These are phyloP conservation scores for Spathaspora hagerdaliae DNA, from an alignment of 805 yeast species.

Conservation along the genomic window DNA sequence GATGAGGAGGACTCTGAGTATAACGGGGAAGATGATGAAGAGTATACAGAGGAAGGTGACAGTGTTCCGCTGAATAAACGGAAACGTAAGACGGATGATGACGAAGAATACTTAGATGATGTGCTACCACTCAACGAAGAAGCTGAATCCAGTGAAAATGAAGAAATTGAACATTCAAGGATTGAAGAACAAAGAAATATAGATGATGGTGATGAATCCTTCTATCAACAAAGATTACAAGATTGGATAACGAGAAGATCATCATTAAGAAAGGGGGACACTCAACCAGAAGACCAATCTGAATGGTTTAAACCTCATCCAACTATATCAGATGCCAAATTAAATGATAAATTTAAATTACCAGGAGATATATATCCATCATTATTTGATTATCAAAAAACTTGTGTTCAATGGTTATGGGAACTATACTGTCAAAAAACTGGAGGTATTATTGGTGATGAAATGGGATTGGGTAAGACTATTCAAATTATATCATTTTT, in stretches of 20 bases:
- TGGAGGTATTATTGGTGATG: slow-evolving; percentile 97
- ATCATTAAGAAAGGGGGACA: slow-evolving; percentile 26
- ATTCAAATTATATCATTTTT: slow-evolving; percentile 87
- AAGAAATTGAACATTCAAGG: slow-evolving; percentile 6
- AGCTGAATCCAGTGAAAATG: neutral
- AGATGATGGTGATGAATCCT: slow-evolving; percentile 80
- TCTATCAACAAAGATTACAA: slow-evolving; percentile 56
- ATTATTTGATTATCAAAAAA: slow-evolving; percentile 88
- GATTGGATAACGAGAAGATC: slow-evolving; percentile 59
- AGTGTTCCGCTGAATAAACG: slow-evolving; percentile 7
- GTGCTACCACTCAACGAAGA: slow-evolving; percentile 1
- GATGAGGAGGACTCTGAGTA: slow-evolving; percentile 9
- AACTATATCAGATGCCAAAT: slow-evolving; percentile 62
- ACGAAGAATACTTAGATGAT: slow-evolving; percentile 11
- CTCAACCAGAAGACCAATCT: slow-evolving; percentile 15
- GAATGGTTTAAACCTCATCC: slow-evolving; percentile 85
- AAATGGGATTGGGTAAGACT: slow-evolving; percentile 97
- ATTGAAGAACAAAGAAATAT: slow-evolving; percentile 28
- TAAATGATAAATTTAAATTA: slow-evolving; percentile 64
- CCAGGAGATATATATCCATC: slow-evolving; percentile 92
- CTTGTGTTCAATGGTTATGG: slow-evolving; percentile 97
- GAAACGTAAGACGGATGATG: slow-evolving; percentile 4
- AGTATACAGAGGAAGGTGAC: slow-evolving; percentile 16
- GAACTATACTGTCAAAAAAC: slow-evolving; percentile 84
- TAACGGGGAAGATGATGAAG: slow-evolving; percentile 14